Evolutionary conservation across 306 rosid genomes (phyloP).

Genomic region (Dicorynia guianensis): DNA sequence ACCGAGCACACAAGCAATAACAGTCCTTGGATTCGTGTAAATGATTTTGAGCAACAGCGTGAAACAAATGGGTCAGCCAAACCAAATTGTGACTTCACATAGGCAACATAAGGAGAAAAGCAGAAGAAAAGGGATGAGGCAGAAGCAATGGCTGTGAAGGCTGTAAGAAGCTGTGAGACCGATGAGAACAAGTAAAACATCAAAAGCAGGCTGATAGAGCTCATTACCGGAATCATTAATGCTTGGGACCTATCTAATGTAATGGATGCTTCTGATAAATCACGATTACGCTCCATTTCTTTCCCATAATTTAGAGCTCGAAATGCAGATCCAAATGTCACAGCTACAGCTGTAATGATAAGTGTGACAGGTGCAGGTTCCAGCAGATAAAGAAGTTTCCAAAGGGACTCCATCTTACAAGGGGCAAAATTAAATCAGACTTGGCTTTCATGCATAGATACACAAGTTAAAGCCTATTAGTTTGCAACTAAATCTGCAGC

Average conservation of each 20-base stretch:
- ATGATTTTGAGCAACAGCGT: slow-evolving; percentile 91
- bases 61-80: slow-evolving; percentile 92
- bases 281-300: slow-evolving; percentile 93
- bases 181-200: slow-evolving; percentile 97
- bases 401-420: slow-evolving; percentile 76
- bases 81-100: slow-evolving; percentile 75
- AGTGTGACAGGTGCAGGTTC: slow-evolving; percentile 92
- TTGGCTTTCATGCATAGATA: slow-evolving; percentile 36
- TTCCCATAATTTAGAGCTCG: slow-evolving; percentile 93
- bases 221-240: slow-evolving; percentile 97
- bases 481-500: slow-evolving; percentile 66
- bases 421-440: slow-evolving; percentile 36
- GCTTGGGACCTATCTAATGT: slow-evolving; percentile 92
- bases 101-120: slow-evolving; percentile 72
- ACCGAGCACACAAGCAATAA: slow-evolving; percentile 65
- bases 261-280: slow-evolving; percentile 84
- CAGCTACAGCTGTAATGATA: slow-evolving; percentile 86
- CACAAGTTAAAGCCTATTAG: slow-evolving; percentile 24
- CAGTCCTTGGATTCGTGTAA: slow-evolving; percentile 77
- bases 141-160: slow-evolving; percentile 89
- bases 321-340: slow-evolving; percentile 93
- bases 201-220: slow-evolving; percentile 93
- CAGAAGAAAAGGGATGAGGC: slow-evolving; percentile 88
- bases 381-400: slow-evolving; percentile 82
- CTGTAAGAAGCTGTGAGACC: slow-evolving; percentile 90